Evolutionary conservation across 2,329 filamentous ascomycete species (phyloP).

Genomic region (Amylocarpus encephaloides): DNA sequence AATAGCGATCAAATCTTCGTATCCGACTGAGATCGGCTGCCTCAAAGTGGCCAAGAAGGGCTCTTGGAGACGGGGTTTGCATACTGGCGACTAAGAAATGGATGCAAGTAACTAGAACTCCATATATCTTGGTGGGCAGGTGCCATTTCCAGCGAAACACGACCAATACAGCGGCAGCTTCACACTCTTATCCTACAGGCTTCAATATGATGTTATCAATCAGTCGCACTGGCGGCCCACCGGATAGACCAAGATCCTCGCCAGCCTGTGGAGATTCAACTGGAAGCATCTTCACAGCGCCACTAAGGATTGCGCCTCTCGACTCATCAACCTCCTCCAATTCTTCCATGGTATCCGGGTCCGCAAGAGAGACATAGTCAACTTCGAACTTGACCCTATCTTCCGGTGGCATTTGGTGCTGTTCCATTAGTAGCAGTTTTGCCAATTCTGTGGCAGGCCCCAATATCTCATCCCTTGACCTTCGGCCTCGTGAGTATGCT

Average conservation of each 20-base stretch:
- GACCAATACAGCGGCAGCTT: too few species aligned
- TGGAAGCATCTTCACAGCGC: slow-evolving; percentile 83
- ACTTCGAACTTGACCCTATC: slow-evolving; percentile 70
- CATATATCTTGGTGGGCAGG: too few species aligned
- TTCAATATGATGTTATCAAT: slow-evolving; percentile 87
- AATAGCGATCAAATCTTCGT: too few species aligned
- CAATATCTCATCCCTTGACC: slow-evolving; percentile 60
- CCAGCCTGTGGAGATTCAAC: slow-evolving; percentile 62
- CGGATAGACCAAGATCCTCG: slow-evolving; percentile 69
- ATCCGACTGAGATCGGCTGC: too few species aligned
- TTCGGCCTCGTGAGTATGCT: slow-evolving; percentile 49
- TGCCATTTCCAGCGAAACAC: neutral
- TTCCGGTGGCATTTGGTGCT: slow-evolving; percentile 50
- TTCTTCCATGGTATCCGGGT: slow-evolving; percentile 78
- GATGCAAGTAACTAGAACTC: neutral
- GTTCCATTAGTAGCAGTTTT: slow-evolving; percentile 48
- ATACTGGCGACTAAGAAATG: too few species aligned
- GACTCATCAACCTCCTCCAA: slow-evolving; percentile 61
- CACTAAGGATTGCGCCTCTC: slow-evolving; percentile 78
- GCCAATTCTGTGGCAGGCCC: slow-evolving; percentile 60
- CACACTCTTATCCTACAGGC: slow-evolving; percentile 29
- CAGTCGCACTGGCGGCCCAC: slow-evolving; percentile 71
- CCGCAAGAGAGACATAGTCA: slow-evolving; percentile 87
- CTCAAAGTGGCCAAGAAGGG: too few species aligned
- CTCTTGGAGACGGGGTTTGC: too few species aligned